phyloP scores from a whole-genome alignment of 2,329 filamentous ascomycete genomes.

The Arthrocladium fulminans region DNA sequence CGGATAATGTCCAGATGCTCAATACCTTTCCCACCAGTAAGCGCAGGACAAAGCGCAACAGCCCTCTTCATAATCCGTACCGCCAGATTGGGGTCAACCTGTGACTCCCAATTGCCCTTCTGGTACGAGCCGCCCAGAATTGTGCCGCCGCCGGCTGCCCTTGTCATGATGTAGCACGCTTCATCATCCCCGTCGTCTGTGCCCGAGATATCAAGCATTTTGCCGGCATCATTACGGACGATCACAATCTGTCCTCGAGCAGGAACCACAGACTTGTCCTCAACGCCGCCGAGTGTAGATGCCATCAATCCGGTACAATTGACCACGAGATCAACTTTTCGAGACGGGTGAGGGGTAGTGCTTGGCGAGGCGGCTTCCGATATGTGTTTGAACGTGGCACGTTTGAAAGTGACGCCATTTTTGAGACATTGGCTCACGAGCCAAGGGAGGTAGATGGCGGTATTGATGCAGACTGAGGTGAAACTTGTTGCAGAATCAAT shows the following conservation, averaged over 20 bases:
- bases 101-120: constrained; percentile 66
- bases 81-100: constrained; percentile 70
- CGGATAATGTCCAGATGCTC: constrained; percentile 65
- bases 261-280: constrained; percentile 63
- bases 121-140: constrained; percentile 79
- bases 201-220: constrained; percentile 64
- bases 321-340: constrained; percentile 57
- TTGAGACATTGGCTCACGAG: constrained; percentile 66
- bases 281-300: constrained; percentile 67
- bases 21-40: constrained; percentile 55
- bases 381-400: constrained; percentile 57
- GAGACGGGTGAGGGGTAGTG: constrained; percentile 4
- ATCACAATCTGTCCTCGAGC: constrained; percentile 64
- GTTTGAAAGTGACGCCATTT: constrained; percentile 58
- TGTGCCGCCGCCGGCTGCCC: constrained; percentile 65
- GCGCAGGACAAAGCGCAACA: constrained; percentile 53
- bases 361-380: constrained; percentile 56
- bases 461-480: constrained; percentile 84
- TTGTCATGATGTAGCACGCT: constrained; percentile 68
- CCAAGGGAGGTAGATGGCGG: constrained; percentile 76
- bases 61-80: constrained; percentile 71
- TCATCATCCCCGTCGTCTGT: constrained; percentile 65
- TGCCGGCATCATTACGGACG: constrained; percentile 63
- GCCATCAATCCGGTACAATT: constrained; percentile 79
- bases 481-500: constrained; percentile 63